phyloP scores from a whole-genome alignment of 768 basidiomycete genomes.

The Leccinum rimulosum region DNA sequence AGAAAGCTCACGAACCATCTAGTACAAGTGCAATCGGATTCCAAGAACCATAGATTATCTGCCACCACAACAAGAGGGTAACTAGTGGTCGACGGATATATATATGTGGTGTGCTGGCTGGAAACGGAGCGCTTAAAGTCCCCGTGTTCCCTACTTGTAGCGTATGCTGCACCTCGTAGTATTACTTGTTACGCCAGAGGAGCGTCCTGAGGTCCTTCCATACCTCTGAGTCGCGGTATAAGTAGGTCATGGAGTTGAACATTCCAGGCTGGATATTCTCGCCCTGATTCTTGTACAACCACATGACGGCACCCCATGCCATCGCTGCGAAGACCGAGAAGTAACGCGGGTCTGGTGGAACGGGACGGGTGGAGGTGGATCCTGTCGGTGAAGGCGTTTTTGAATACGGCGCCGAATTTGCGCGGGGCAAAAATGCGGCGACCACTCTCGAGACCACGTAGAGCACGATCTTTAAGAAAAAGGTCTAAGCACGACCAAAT shows the following conservation, averaged over 20 bases:
- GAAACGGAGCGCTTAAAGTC: background rate
- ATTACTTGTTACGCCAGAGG: conserved; percentile 84
- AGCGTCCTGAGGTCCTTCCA: conserved; percentile 84
- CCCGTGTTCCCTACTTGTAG: background rate
- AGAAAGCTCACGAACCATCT: conserved; percentile 8
- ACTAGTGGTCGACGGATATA: conserved; percentile 7
- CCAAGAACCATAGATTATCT: conserved; percentile 51
- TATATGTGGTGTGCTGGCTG: conserved; percentile 6
- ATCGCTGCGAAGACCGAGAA: conserved; percentile 88
- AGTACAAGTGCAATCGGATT: conserved; percentile 65
- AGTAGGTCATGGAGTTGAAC: conserved; percentile 94
- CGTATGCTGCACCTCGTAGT: conserved; percentile 3
- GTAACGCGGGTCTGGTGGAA: conserved; percentile 81
- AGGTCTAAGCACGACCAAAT: conserved; percentile 3
- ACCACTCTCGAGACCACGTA: conserved; percentile 93
- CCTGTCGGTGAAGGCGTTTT: conserved; percentile 41
- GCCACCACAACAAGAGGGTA: conserved; percentile 26
- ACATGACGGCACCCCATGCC: conserved; percentile 97
- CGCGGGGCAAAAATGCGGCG: conserved; percentile 87
- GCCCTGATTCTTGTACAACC: conserved; percentile 81
- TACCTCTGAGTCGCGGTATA: conserved; percentile 89
- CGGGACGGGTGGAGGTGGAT: conserved; percentile 52
- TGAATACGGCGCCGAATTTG: conserved; percentile 48
- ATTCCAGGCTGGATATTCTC: conserved; percentile 96
- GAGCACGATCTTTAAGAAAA: conserved; percentile 74